Percentiles rank a stretch among this genome's conserved stretches.
phyloP scores from a whole-genome alignment of 176 grass and related monocot genomes.

The Bolboschoenus planiculmis region DNA sequence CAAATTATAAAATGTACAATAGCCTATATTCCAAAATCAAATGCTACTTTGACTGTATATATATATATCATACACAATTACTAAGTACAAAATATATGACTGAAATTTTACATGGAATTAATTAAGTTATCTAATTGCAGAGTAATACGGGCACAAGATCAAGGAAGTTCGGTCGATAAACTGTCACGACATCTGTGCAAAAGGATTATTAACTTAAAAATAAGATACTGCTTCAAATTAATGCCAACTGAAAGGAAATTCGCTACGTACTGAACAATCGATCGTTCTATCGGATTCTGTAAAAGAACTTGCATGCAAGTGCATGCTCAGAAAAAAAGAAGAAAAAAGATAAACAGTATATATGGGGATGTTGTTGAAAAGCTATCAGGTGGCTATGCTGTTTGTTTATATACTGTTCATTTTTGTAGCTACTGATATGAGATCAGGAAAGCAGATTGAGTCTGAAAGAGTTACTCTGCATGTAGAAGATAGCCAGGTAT shows the following conservation, averaged over 20 bases:
- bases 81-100: background rate
- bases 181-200: background rate
- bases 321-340: background rate
- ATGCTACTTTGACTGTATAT: background rate
- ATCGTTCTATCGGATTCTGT: background rate
- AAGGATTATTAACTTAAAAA: background rate
- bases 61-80: background rate
- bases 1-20: background rate
- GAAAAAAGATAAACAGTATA: background rate
- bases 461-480: constrained; percentile 18
- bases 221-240: background rate
- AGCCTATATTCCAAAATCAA: background rate
- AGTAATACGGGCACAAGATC: background rate
- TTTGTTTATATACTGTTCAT: background rate
- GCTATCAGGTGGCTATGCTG: background rate
- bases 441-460: background rate
- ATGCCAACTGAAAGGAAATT: background rate
- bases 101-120: background rate
- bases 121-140: background rate
- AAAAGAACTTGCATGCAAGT: background rate
- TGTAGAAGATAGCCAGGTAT: constrained; percentile 17
- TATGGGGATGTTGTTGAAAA: constrained; percentile 3
- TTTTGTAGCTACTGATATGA: background rate
- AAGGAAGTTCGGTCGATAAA: background rate
- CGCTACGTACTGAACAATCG: background rate